Evolutionary conservation across 1,284 basidiomycete species (phyloP).

Genomic region (Neolentinus lepideus): DNA sequence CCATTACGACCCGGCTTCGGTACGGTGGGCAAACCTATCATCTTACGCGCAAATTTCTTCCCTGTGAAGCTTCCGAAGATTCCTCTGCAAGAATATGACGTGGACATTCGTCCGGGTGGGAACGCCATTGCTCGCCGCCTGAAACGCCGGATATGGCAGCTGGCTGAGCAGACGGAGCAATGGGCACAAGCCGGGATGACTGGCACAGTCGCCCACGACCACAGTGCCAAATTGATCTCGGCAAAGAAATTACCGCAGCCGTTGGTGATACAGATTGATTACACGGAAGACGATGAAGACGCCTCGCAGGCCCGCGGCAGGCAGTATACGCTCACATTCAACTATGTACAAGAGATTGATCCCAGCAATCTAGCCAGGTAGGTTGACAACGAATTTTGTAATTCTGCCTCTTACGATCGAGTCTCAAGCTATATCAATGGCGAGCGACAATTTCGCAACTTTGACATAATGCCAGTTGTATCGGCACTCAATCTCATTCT

Average conservation of each 20-base stretch:
- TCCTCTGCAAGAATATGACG: slow-evolving; percentile 62
- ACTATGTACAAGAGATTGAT: slow-evolving; percentile 51
- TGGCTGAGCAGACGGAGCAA: slow-evolving; percentile 53
- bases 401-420: slow-evolving; percentile 1
- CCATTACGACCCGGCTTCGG: slow-evolving; percentile 68
- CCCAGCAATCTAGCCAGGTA: slow-evolving; percentile 50
- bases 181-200: slow-evolving; percentile 48
- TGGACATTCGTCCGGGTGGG: slow-evolving; percentile 48
- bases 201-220: slow-evolving; percentile 62
- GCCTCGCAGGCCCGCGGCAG: slow-evolving; percentile 35
- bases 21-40: slow-evolving; percentile 46
- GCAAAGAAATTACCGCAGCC: slow-evolving; percentile 49
- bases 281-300: slow-evolving; percentile 57
- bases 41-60: slow-evolving; percentile 71
- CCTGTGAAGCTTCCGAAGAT: slow-evolving; percentile 56
- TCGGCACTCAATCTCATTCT: slow-evolving; percentile 68
- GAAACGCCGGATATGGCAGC: slow-evolving; percentile 61
- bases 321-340: slow-evolving; percentile 57
- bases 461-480: slow-evolving; percentile 63
- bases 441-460: slow-evolving; percentile 47
- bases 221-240: slow-evolving; percentile 56
- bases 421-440: slow-evolving; percentile 53
- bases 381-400: slow-evolving; percentile 9
- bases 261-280: slow-evolving; percentile 44
- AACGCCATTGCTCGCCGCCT: slow-evolving; percentile 46